Conservation (phyloP, 2,329 filamentous ascomycete species). For the Penicillium sp. region DNA sequence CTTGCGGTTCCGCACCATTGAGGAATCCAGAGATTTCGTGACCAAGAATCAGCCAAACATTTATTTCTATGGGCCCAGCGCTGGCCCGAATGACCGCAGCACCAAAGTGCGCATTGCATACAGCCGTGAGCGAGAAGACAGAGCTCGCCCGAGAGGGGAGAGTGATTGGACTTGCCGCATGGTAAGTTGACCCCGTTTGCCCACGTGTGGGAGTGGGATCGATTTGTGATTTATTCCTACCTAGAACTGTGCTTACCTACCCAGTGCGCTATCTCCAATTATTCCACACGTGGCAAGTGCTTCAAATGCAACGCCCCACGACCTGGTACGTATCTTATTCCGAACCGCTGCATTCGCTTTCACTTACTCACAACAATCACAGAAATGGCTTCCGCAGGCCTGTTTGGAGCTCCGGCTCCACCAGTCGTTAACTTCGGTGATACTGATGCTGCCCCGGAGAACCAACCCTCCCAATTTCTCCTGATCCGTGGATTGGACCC, state of each 20-base stretch:
- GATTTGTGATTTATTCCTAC: not conserved
- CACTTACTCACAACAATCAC: slow-evolving; percentile 14
- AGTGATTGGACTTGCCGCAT: slow-evolving; percentile 61
- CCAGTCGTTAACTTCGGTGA: slow-evolving; percentile 55
- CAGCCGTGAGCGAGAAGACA: slow-evolving; percentile 56
- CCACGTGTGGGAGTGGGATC: no score
- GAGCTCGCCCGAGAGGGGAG: slow-evolving; percentile 49
- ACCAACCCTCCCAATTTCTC: slow-evolving; percentile 72
- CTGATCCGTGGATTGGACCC: slow-evolving; percentile 71
- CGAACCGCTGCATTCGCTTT: not conserved
- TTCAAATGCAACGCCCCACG: slow-evolving; percentile 60
- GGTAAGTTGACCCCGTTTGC: slow-evolving; percentile 33
- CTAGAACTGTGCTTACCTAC: not conserved
- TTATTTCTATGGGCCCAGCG: slow-evolving; percentile 50
- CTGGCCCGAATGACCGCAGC: slow-evolving; percentile 42
- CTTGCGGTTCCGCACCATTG: slow-evolving; percentile 54
- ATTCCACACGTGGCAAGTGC: slow-evolving; percentile 57
- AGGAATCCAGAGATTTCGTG: slow-evolving; percentile 55
- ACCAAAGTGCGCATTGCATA: slow-evolving; percentile 55
- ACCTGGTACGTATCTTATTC: slow-evolving; percentile 47
- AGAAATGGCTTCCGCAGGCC: slow-evolving; percentile 32
- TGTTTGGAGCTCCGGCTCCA: slow-evolving; percentile 41
- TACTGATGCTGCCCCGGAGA: slow-evolving; percentile 56
- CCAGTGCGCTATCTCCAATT: slow-evolving; percentile 61
- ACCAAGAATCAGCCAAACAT: slow-evolving; percentile 55